A percentile compares a stretch with the other conserved stretches of the same genome.
Conservation (phyloP, 2,329 filamentous ascomycete genomes). For the Xylaria sp. region DNA sequence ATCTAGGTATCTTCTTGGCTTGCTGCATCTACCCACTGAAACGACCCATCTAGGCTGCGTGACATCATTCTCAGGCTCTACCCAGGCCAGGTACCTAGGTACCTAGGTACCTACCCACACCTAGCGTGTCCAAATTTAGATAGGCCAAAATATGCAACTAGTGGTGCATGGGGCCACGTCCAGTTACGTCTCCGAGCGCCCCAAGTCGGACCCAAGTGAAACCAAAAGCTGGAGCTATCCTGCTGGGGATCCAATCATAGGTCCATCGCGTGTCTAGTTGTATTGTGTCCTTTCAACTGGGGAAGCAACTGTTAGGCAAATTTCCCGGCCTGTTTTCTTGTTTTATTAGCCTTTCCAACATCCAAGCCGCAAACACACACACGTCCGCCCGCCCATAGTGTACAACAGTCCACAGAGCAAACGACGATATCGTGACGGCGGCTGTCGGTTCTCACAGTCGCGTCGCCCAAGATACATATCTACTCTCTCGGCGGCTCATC, state of each 20-base stretch:
- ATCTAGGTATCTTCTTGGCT: too few relatives aligned
- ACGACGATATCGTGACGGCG: conserved; percentile 14
- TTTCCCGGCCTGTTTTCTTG: conserved; percentile 2
- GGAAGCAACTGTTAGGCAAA: conserved; percentile 3
- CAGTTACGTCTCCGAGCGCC: neutral
- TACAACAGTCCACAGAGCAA: neutral
- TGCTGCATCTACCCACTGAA: neutral
- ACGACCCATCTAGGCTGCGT: neutral
- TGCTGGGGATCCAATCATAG: conserved; percentile 51
- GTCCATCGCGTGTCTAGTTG: conserved; percentile 51
- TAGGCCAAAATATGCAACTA: conserved; percentile 28
- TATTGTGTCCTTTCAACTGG: conserved; percentile 54
- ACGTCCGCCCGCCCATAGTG: neutral
- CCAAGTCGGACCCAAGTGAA: conserved; percentile 11
- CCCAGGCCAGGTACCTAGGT: neutral
- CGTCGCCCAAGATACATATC: neutral
- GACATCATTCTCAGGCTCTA: neutral
- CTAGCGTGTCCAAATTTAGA: conserved; percentile 6
- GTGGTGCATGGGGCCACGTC: conserved; percentile 14
- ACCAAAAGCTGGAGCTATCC: conserved; percentile 29
- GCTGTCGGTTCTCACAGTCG: conserved; percentile 5
- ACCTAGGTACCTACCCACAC: too few relatives aligned
- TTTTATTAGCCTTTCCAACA: conserved; percentile 36
- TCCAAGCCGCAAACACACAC: neutral
- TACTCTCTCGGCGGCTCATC: conserved; percentile 22